These are phyloP conservation scores for Epichloe sibirici DNA, from an alignment of 2,329 filamentous ascomycete genomes.

Conservation along the genomic window DNA sequence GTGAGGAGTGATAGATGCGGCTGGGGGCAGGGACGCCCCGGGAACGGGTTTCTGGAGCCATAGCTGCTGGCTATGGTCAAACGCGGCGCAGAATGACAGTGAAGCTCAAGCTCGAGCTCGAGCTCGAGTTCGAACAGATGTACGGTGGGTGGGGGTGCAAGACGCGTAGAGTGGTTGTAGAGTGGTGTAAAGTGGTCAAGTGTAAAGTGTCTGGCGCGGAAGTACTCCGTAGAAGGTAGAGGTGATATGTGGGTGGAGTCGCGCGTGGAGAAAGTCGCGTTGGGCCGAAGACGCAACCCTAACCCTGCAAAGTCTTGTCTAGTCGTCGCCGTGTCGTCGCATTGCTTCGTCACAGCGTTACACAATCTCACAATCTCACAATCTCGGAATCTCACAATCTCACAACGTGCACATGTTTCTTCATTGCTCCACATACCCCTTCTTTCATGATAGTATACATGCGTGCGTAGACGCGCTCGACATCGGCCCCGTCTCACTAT, in stretches of 20 bases:
- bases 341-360: neutral
- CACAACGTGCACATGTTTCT: neutral
- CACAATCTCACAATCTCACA: neutral
- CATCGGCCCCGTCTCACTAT: neutral
- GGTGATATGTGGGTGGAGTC: neutral
- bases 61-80: neutral
- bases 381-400: neutral
- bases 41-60: constrained; percentile 23
- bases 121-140: neutral
- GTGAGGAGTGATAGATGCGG: constrained; percentile 26
- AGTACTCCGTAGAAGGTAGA: neutral
- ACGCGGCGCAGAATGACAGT: neutral
- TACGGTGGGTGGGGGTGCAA: neutral
- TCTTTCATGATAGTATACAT: constrained; percentile 3
- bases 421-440: neutral
- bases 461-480: constrained; percentile 2
- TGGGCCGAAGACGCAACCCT: neutral
- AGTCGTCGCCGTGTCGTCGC: neutral
- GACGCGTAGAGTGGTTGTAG: constrained; percentile 1
- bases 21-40: constrained; percentile 23
- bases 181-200: neutral
- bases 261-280: neutral
- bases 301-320: neutral
- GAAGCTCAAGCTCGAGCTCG: neutral
- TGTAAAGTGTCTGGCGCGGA: neutral